These are phyloP conservation scores for Carex arenaria DNA, from an alignment of 202 grass and related monocot genomes.

Conservation along the genomic window DNA sequence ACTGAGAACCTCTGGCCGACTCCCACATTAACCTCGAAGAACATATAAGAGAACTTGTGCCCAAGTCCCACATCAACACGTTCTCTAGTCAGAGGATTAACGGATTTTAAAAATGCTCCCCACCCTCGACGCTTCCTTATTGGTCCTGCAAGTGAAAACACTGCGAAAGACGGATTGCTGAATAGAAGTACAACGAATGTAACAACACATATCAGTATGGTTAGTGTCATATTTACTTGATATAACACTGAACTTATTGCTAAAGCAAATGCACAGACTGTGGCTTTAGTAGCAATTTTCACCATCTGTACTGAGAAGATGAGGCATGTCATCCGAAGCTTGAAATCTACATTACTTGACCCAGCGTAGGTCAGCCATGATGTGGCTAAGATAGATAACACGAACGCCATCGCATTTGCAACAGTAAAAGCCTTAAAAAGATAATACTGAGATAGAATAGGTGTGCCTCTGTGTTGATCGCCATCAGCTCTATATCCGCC, in stretches of 20 bases:
- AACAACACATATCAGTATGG: not conserved
- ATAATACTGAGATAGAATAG: slow-evolving; percentile 46
- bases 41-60: too few species aligned
- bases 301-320: slow-evolving; percentile 35
- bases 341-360: slow-evolving; percentile 27
- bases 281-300: not conserved
- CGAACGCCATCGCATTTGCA: slow-evolving; percentile 53
- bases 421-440: slow-evolving; percentile 63
- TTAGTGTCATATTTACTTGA: not conserved
- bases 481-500: slow-evolving; percentile 40
- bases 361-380: slow-evolving; percentile 47
- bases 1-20: too few species aligned
- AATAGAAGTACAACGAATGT: not conserved
- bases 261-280: not conserved
- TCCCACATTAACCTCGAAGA: too few species aligned
- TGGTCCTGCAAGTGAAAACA: not conserved
- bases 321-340: slow-evolving; percentile 35
- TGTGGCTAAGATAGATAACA: slow-evolving; percentile 51
- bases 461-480: slow-evolving; percentile 26
- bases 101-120: too few species aligned
- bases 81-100: too few species aligned
- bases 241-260: not conserved
- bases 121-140: not conserved
- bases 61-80: too few species aligned
- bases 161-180: not conserved